Evolutionary conservation across 176 grass and related monocot species (phyloP).

Genomic region (Oryza longistaminata): DNA sequence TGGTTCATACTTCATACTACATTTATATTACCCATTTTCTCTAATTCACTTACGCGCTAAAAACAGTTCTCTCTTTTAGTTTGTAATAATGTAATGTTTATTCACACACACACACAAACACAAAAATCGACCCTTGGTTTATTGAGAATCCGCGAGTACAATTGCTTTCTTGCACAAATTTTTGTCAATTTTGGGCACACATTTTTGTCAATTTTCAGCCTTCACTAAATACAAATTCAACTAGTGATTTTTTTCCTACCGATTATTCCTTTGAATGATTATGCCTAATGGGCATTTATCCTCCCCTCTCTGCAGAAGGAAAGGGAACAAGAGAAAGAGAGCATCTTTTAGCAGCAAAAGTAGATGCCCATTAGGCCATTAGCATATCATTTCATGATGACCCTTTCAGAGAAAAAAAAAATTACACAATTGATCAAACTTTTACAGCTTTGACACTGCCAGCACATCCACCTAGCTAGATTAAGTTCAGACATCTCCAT

Average conservation of each 20-base stretch:
- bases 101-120: background rate
- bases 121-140: background rate
- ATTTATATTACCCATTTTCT: background rate
- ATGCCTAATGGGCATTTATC: background rate
- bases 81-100: background rate
- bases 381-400: background rate
- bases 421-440: slow-evolving; percentile 17
- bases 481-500: slow-evolving; percentile 8
- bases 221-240: background rate
- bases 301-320: background rate
- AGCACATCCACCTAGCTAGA: slow-evolving; percentile 14
- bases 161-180: no score
- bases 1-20: background rate
- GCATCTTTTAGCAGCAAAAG: slow-evolving; percentile 24
- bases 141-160: background rate
- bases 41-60: background rate
- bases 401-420: background rate
- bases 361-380: slow-evolving; percentile 23
- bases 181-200: no score
- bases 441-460: slow-evolving; percentile 9
- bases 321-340: background rate
- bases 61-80: background rate
- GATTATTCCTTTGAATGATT: background rate
- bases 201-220: background rate
- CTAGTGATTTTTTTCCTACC: background rate